phyloP scores from a whole-genome alignment of 352 stramenopile species.

The Phytophthora nicotianae region DNA sequence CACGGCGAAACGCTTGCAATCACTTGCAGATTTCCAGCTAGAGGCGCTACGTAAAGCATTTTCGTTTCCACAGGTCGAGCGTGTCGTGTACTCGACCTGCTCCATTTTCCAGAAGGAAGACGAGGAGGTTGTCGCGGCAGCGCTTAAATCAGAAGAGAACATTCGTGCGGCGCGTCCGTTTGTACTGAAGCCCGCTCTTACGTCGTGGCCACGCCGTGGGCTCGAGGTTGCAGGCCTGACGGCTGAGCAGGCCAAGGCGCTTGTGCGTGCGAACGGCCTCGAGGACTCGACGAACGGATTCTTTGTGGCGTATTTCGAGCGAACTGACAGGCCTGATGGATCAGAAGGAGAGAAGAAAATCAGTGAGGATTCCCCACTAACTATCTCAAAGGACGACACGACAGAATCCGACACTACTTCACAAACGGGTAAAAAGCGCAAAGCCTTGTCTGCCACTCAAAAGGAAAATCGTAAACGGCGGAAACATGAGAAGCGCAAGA shows the following conservation, averaged over 20 bases:
- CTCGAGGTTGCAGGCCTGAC: slow-evolving; percentile 60
- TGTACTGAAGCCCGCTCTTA: slow-evolving; percentile 68
- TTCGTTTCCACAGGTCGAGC: slow-evolving; percentile 93
- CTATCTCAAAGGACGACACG: slow-evolving; percentile 5
- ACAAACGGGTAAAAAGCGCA: slow-evolving; percentile 53
- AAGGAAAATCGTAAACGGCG: slow-evolving; percentile 77
- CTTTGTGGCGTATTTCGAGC: slow-evolving; percentile 97
- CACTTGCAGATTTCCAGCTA: slow-evolving; percentile 95
- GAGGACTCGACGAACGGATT: slow-evolving; percentile 97
- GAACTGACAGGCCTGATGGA: slow-evolving; percentile 24
- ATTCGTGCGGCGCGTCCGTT: slow-evolving; percentile 52
- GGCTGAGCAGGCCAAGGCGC: slow-evolving; percentile 62
- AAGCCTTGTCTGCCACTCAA: slow-evolving; percentile 64
- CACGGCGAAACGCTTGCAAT: slow-evolving; percentile 81
- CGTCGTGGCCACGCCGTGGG: slow-evolving; percentile 79
- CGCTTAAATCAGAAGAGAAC: slow-evolving; percentile 78
- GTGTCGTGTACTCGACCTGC: slow-evolving; percentile 97
- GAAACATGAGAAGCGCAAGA: slow-evolving; percentile 75
- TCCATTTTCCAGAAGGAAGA: slow-evolving; percentile 97
- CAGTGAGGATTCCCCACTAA: not conserved
- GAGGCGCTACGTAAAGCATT: slow-evolving; percentile 94
- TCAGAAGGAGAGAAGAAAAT: slow-evolving; percentile 1
- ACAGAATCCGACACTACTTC: slow-evolving; percentile 1
- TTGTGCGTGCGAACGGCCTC: slow-evolving; percentile 92
- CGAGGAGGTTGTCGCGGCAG: slow-evolving; percentile 92